Evolutionary conservation across 2,329 filamentous ascomycete species (phyloP).

Genomic region (Calonectria multiphialidica): DNA sequence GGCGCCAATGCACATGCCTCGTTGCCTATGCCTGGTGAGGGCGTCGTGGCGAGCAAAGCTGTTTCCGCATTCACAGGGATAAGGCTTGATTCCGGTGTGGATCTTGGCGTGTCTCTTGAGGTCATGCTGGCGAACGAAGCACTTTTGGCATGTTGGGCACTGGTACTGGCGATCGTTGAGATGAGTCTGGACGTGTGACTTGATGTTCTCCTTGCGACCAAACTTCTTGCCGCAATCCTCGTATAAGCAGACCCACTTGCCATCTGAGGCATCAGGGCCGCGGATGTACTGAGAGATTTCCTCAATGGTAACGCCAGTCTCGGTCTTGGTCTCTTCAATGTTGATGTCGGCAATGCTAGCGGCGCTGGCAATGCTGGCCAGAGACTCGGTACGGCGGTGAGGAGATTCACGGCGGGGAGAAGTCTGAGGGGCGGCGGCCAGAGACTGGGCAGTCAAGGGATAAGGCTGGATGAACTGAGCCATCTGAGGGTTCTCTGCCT

Average conservation of each 20-base stretch:
- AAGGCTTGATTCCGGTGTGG: slow-evolving; percentile 95
- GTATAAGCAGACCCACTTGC: slow-evolving; percentile 83
- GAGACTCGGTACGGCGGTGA: slow-evolving; percentile 70
- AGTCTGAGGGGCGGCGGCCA: slow-evolving; percentile 31
- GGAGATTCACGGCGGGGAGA: slow-evolving; percentile 42
- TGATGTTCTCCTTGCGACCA: slow-evolving; percentile 98
- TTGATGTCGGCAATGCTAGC: slow-evolving; percentile 73
- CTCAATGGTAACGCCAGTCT: slow-evolving; percentile 89
- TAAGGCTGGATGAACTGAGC: slow-evolving; percentile 53
- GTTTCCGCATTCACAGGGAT: slow-evolving; percentile 93
- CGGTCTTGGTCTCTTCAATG: slow-evolving; percentile 74
- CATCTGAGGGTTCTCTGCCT: slow-evolving; percentile 64
- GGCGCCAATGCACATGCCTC: slow-evolving; percentile 95
- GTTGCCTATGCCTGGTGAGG: slow-evolving; percentile 91
- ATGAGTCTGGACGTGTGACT: slow-evolving; percentile 97
- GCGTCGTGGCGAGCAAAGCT: slow-evolving; percentile 96
- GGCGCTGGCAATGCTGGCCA: slow-evolving; percentile 68
- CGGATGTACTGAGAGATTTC: slow-evolving; percentile 83
- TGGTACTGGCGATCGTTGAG: slow-evolving; percentile 95
- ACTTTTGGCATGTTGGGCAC: slow-evolving; percentile 93
- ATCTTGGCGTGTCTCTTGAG: slow-evolving; percentile 98
- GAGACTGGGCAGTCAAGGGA: slow-evolving; percentile 33
- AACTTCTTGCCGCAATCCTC: slow-evolving; percentile 89
- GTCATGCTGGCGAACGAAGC: slow-evolving; percentile 97
- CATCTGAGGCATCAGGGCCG: slow-evolving; percentile 78